These are phyloP conservation scores for Yamadazyma akitaensis DNA, from an alignment of 805 yeast species.

Conservation along the genomic window DNA sequence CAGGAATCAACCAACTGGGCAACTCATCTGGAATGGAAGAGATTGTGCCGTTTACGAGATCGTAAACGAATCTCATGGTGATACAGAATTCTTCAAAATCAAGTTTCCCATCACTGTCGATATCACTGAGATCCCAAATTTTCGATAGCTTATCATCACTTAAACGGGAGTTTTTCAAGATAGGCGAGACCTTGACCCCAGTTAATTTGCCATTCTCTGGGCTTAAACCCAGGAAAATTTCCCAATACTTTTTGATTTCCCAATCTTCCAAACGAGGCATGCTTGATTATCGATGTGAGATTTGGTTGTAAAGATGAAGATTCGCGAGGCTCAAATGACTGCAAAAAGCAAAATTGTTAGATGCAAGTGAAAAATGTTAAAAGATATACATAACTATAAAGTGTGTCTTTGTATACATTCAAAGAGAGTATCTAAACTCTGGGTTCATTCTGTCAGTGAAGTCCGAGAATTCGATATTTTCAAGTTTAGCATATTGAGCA, in stretches of 20 bases:
- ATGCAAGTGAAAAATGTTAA: too few relatives aligned
- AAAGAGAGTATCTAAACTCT: slow-evolving; percentile 43
- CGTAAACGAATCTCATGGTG: slow-evolving; percentile 94
- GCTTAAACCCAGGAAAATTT: slow-evolving; percentile 84
- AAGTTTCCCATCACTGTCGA: slow-evolving; percentile 84
- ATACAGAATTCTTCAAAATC: slow-evolving; percentile 98
- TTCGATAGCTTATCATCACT: slow-evolving; percentile 71
- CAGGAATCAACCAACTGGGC: slow-evolving; percentile 93
- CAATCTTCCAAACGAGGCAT: slow-evolving; percentile 83
- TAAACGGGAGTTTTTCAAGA: slow-evolving; percentile 84
- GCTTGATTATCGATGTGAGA: not conserved
- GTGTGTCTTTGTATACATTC: not conserved
- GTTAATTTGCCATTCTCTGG: slow-evolving; percentile 77
- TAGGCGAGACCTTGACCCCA: slow-evolving; percentile 82
- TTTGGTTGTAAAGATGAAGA: too few relatives aligned
- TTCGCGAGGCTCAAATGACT: not conserved
- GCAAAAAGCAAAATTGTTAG: not conserved
- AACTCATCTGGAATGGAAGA: slow-evolving; percentile 60
- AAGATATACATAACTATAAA: too few relatives aligned
- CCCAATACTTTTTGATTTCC: slow-evolving; percentile 98
- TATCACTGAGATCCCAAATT: slow-evolving; percentile 91
- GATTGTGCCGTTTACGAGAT: slow-evolving; percentile 70
- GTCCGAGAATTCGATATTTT: slow-evolving; percentile 47
- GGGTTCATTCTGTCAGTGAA: slow-evolving; percentile 54
- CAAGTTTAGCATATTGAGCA: slow-evolving; percentile 20